A percentile compares a stretch with the other conserved stretches of the same genome.
Evolutionary conservation across 1,284 basidiomycete species (phyloP).

Genomic region (Ganoderma resinaceum): DNA sequence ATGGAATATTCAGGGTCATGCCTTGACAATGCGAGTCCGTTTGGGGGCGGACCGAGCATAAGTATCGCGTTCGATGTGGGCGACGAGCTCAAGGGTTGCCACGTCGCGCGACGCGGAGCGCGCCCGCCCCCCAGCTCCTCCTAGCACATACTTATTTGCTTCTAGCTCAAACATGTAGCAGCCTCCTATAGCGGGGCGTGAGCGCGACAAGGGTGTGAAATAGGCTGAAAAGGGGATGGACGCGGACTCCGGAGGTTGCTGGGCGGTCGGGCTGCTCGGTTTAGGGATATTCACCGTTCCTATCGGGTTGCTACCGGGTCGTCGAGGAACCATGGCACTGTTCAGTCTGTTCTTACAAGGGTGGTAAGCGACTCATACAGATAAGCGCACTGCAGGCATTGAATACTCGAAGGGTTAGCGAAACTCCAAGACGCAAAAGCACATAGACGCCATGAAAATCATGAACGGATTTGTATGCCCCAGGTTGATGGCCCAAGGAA

Average conservation of each 20-base stretch:
- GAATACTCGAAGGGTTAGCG: not conserved
- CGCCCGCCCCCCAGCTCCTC: not conserved
- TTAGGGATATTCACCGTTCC: not conserved
- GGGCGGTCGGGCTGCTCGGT: constrained; percentile 3
- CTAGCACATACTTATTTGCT: not conserved
- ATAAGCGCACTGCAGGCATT: not conserved
- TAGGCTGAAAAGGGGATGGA: not conserved
- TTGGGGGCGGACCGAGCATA: too few relatives aligned
- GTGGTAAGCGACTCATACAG: not conserved
- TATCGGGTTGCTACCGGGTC: not conserved
- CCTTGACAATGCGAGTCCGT: too few relatives aligned
- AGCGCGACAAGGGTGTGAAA: not conserved
- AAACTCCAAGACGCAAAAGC: too few relatives aligned
- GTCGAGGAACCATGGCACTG: not conserved
- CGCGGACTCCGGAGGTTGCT: not conserved
- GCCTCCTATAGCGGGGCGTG: not conserved
- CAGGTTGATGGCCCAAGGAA: not conserved
- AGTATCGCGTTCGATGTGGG: not conserved
- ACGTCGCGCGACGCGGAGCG: not conserved
- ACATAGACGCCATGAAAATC: not conserved
- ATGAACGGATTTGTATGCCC: not conserved
- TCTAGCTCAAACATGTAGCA: constrained; percentile 1
- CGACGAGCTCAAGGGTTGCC: not conserved
- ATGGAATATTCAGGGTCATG: not conserved
- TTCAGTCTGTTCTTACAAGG: not conserved